Conservation (phyloP, 164 flowering plant species). For the Amborella trichopoda region DNA sequence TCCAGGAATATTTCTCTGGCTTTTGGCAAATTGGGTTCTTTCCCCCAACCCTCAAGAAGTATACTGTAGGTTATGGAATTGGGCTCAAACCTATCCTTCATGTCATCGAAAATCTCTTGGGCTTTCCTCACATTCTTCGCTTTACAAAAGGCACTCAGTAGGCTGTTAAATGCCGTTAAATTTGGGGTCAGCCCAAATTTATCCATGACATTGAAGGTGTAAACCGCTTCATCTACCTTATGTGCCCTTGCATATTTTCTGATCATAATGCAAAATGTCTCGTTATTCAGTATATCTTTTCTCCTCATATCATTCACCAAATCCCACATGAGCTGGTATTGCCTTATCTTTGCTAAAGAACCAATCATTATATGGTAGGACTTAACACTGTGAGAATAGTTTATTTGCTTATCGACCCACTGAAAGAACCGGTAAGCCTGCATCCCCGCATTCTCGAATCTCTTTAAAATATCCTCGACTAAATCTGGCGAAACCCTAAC, state of each 20-base stretch:
- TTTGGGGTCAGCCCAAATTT: constrained; percentile 52
- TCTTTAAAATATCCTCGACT: constrained; percentile 58
- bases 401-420: constrained; percentile 74
- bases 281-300: constrained; percentile 47
- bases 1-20: constrained; percentile 64
- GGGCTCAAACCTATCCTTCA: constrained; percentile 48
- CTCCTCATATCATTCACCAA: constrained; percentile 58
- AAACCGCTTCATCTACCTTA: constrained; percentile 70
- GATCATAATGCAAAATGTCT: constrained; percentile 81
- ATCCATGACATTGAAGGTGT: constrained; percentile 78
- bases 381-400: constrained; percentile 48
- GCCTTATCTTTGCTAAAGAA: constrained; percentile 76
- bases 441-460: constrained; percentile 86
- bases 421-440: constrained; percentile 62
- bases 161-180: constrained; percentile 67
- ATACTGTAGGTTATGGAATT: constrained; percentile 81
- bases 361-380: constrained; percentile 73
- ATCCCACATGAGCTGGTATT: constrained; percentile 86
- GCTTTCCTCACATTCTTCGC: constrained; percentile 85
- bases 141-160: constrained; percentile 76
- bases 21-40: constrained; percentile 63
- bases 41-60: constrained; percentile 84
- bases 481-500: constrained; percentile 42
- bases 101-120: constrained; percentile 69
- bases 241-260: constrained; percentile 72